A percentile compares a stretch with the other conserved stretches of the same genome.
phyloP scores from a whole-genome alignment of 768 basidiomycete genomes.

The Leucogyrophana mollusca region DNA sequence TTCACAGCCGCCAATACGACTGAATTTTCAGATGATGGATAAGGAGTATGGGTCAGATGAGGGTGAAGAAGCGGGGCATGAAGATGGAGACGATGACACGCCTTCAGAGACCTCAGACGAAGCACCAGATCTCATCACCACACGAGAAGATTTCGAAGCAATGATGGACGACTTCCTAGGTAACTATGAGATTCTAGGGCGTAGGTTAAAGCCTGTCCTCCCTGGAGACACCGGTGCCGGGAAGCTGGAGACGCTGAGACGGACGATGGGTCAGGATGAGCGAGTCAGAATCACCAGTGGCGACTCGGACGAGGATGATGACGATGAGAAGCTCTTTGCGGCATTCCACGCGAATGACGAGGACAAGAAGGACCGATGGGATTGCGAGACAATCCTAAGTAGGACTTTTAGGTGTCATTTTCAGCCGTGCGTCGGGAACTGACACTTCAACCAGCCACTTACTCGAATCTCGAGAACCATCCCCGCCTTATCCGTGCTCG shows the following conservation, averaged over 20 bases:
- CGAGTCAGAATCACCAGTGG: slow-evolving; percentile 46
- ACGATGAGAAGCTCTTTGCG: slow-evolving; percentile 44
- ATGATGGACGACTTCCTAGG: slow-evolving; percentile 95
- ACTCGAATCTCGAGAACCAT: slow-evolving; percentile 97
- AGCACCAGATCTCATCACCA: slow-evolving; percentile 72
- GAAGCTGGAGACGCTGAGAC: slow-evolving; percentile 79
- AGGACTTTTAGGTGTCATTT: slow-evolving; percentile 28
- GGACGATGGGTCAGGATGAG: slow-evolving; percentile 71
- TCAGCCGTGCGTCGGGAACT: slow-evolving; percentile 2
- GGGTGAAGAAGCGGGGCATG: slow-evolving; percentile 41
- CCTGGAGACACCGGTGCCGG: slow-evolving; percentile 70
- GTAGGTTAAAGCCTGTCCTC: slow-evolving; percentile 78
- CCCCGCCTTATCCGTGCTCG: slow-evolving; percentile 81
- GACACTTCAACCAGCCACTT: slow-evolving; percentile 69
- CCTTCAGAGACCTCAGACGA: slow-evolving; percentile 39
- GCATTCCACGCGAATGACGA: slow-evolving; percentile 34
- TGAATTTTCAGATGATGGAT: slow-evolving; percentile 57
- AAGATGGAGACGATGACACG: slow-evolving; percentile 36
- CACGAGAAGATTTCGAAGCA: slow-evolving; percentile 83
- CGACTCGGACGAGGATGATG: slow-evolving; percentile 46
- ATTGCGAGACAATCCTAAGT: slow-evolving; percentile 96
- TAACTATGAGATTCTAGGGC: slow-evolving; percentile 87
- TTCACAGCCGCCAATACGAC: background rate
- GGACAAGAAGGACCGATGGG: slow-evolving; percentile 82
- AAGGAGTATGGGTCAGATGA: slow-evolving; percentile 73